These are phyloP conservation scores for Jaenimonas drosophilae DNA, from an alignment of 208 protist genomes.

Conservation along the genomic window DNA sequence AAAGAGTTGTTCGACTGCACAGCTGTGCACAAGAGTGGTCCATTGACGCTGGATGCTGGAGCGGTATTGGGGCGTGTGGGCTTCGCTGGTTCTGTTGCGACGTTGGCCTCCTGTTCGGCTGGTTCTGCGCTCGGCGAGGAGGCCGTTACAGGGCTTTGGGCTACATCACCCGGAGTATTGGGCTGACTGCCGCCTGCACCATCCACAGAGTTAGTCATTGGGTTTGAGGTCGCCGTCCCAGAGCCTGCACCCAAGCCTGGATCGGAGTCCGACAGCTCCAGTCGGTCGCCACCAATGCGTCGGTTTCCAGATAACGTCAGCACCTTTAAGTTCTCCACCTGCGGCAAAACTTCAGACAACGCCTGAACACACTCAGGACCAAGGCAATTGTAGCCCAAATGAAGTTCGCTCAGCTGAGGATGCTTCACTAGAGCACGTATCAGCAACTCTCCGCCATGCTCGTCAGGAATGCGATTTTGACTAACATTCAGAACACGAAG, in stretches of 20 bases:
- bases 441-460: slow-evolving; percentile 46
- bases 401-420: slow-evolving; percentile 34
- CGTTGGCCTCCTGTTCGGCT: too few species aligned
- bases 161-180: too few species aligned
- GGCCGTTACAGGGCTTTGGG: too few species aligned
- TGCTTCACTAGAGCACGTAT: slow-evolving; percentile 36
- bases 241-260: too few species aligned
- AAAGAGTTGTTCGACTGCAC: slow-evolving; percentile 43
- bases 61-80: too few species aligned
- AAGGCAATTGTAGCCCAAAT: slow-evolving; percentile 72
- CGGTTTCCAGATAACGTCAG: slow-evolving; percentile 69
- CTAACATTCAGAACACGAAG: slow-evolving; percentile 60
- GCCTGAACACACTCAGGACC: slow-evolving; percentile 22
- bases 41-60: slow-evolving; percentile 14
- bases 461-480: slow-evolving; percentile 72
- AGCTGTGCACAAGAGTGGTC: slow-evolving; percentile 23
- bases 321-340: slow-evolving; percentile 23
- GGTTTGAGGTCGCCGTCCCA: too few species aligned
- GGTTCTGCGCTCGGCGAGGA: too few species aligned
- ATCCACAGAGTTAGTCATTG: too few species aligned
- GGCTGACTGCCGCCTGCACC: too few species aligned
- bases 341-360: slow-evolving; percentile 43
- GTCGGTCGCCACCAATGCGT: slow-evolving; percentile 12
- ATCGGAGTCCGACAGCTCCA: background rate
- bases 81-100: too few species aligned